Evolutionary conservation across 2,329 filamentous ascomycete genomes (phyloP), one percentile per base, ranked within the genome.

Genomic region (Arthrobotrys pseudoclavata): DNA sequence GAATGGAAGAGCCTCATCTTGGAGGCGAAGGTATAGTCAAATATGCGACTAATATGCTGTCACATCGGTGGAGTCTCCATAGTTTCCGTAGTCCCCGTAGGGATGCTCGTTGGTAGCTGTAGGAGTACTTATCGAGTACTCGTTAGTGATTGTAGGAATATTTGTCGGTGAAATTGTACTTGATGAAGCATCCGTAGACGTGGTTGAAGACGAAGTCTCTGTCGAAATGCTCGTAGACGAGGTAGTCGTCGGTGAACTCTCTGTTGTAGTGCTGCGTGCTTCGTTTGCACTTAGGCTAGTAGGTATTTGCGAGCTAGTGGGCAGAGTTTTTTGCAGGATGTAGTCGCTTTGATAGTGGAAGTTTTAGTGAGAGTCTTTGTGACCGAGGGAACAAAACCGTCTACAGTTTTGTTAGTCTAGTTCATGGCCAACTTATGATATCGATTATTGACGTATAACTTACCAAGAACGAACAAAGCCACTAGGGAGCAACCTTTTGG

Each of bases 381-480:
- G 37, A 9, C 29, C 18, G 52, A 22, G 4, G 52, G 34, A 3
- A 40, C 18, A n/a, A 20, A 48, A 4, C 18, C 42, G 20, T 34
- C 60, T 63, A 48, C 31, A 26, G 3, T 4, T 4, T 34, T 48
- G 24, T 63, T 34, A 63, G 60, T 48, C 29, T 20, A 48, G 2
- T 9, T 47, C 2, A 13, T 48, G 7, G 20, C 57, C 34, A 40
- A 9, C 10, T 45, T 20, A 18, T 42, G 13, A 18, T n/a, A 42
- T 42, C 15, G 18, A 45, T 45, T 45, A 45, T n/a, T n/a, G n/a
- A n/a, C n/a, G n/a, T n/a, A 20, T 3, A 45, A 47, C 42, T 34
- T 50, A 69, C 53, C 22, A 24, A 47, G 40, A 26, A 61, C 20
- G 29, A 60, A 69, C 42, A 69, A 40, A 7, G 53, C n/a, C 9